A percentile compares a stretch with the other conserved stretches of the same genome.
Evolutionary conservation across 1,284 basidiomycete genomes (phyloP).

Genomic region (Heterobasidion parviporum): DNA sequence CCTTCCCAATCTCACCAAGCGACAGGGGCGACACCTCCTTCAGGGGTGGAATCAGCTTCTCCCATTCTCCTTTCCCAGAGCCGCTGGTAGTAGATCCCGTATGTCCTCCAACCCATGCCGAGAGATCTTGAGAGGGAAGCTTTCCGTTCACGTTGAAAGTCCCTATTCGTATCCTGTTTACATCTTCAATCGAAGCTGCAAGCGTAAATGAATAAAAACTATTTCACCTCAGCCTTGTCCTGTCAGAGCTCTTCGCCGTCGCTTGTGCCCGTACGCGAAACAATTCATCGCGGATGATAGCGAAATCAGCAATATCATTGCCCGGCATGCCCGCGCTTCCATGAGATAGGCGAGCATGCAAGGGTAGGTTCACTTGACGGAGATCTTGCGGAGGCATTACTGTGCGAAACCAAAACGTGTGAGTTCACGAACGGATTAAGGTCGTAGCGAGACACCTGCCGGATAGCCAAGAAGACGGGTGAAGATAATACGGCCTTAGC

Average conservation of each 20-base stretch:
- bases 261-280: conserved; percentile 34
- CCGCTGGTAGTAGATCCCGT: not conserved
- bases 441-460: conserved; percentile 10
- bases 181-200: not conserved
- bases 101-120: conserved; percentile 33
- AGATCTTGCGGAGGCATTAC: conserved; percentile 43
- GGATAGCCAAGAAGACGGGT: conserved; percentile 19
- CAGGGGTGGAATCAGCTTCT: conserved; percentile 26
- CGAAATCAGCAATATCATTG: conserved; percentile 50
- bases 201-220: not conserved
- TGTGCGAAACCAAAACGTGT: conserved; percentile 6
- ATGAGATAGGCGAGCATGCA: conserved; percentile 44
- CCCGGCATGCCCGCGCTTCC: conserved; percentile 54
- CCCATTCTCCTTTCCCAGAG: conserved; percentile 1
- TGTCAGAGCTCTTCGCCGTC: conserved; percentile 9
- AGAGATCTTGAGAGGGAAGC: conserved; percentile 59
- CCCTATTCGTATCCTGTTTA: conserved; percentile 50
- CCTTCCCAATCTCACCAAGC: conserved; percentile 12
- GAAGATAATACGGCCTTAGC: conserved; percentile 26
- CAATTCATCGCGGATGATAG: conserved; percentile 56
- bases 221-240: conserved; percentile 15
- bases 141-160: conserved; percentile 79
- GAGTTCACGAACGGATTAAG: not conserved
- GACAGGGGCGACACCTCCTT: conserved; percentile 29
- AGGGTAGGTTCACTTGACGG: conserved; percentile 33